Conservation (phyloP, 169 alveolate genomes). For the Plasmodium falciparum region DNA sequence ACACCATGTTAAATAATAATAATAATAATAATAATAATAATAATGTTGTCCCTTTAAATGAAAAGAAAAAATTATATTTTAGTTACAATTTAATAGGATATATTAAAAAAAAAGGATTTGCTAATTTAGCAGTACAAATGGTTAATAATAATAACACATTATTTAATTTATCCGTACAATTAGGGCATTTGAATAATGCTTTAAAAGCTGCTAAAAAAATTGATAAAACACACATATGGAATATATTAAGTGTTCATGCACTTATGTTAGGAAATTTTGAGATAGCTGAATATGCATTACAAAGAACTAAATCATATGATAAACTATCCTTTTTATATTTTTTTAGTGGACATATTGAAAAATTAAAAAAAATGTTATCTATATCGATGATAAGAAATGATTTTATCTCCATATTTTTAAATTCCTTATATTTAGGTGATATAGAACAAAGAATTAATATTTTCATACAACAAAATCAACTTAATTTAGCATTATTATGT, state of each 20-base stretch:
- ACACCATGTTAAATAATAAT: not conserved
- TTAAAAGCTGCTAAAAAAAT: slow-evolving; percentile 81
- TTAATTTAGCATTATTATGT: slow-evolving; percentile 86
- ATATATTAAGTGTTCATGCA: slow-evolving; percentile 81
- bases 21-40: not conserved
- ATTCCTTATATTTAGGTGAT: slow-evolving; percentile 85
- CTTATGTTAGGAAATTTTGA: slow-evolving; percentile 88
- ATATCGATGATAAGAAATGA: slow-evolving; percentile 84
- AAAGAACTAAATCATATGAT: slow-evolving; percentile 89
- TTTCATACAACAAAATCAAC: slow-evolving; percentile 87
- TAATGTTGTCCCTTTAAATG: not conserved
- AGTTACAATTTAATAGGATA: slow-evolving; percentile 81
- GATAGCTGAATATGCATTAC: slow-evolving; percentile 91
- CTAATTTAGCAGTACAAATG: slow-evolving; percentile 81
- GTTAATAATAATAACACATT: slow-evolving; percentile 79
- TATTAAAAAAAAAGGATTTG: slow-evolving; percentile 81
- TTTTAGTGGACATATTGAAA: slow-evolving; percentile 88
- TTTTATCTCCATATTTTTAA: slow-evolving; percentile 85
- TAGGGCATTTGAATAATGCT: slow-evolving; percentile 80
- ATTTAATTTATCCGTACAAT: slow-evolving; percentile 80
- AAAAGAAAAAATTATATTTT: slow-evolving; percentile 70
- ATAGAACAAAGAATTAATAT: slow-evolving; percentile 88
- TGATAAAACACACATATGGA: slow-evolving; percentile 82
- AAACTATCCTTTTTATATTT: slow-evolving; percentile 90
- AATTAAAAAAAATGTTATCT: slow-evolving; percentile 82